Evolutionary conservation across 192 early-diverging fungal species (phyloP).

Genomic region (Podila verticillata): DNA sequence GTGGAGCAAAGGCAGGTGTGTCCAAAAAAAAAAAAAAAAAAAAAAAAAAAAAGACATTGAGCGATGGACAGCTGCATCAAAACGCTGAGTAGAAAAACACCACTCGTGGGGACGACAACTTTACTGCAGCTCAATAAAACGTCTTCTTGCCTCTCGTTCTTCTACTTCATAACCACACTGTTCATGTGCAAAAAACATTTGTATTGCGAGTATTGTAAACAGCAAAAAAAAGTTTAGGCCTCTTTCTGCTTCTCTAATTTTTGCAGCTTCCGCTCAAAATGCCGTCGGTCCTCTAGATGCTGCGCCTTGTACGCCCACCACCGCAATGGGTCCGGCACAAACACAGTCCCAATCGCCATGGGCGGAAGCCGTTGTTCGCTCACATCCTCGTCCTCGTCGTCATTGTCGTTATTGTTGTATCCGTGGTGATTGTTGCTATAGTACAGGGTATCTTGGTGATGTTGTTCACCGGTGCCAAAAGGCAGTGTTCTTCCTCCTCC

Average conservation of each 20-base stretch:
- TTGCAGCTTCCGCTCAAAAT: constrained; percentile 22
- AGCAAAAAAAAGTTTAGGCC: background rate
- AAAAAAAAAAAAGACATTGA: too few species aligned
- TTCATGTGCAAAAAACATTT: too few species aligned
- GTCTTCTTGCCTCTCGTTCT: too few species aligned
- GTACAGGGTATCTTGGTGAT: constrained; percentile 10
- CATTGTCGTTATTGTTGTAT: background rate
- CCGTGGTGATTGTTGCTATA: background rate
- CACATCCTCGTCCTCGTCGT: background rate
- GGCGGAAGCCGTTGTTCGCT: constrained; percentile 25
- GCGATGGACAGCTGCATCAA: too few species aligned
- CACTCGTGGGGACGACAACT: too few species aligned
- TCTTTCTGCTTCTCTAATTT: constrained; percentile 2
- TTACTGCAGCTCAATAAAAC: too few species aligned
- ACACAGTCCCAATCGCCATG: constrained; percentile 40
- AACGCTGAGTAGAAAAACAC: too few species aligned
- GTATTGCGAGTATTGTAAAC: too few species aligned
- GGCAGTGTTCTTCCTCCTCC: background rate
- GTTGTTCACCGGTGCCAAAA: background rate
- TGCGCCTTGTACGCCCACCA: constrained; percentile 50
- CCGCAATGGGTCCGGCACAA: constrained; percentile 43
- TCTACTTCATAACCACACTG: too few species aligned
- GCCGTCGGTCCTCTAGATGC: constrained; percentile 17
- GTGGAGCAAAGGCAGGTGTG: too few species aligned
- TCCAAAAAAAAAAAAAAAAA: too few species aligned